phyloP scores from a whole-genome alignment of 352 stramenopile species.

The Globisporangium mamillatum region DNA sequence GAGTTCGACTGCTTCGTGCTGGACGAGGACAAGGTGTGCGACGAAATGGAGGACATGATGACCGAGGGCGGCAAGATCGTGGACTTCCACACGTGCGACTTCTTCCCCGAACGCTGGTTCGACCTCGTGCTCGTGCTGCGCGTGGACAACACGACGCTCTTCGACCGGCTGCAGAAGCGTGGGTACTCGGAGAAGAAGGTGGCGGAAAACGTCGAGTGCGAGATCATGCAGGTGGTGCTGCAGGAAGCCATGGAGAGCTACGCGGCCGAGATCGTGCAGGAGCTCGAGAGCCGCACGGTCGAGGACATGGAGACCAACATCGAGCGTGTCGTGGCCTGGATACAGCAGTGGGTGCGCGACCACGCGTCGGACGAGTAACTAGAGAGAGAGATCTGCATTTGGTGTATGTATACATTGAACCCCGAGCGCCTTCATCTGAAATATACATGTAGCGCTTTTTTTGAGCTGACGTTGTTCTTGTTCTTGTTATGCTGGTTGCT shows the following conservation, averaged over 20 bases:
- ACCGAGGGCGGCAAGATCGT: constrained; percentile 88
- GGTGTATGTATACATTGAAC: not conserved
- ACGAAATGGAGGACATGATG: constrained; percentile 93
- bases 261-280: constrained; percentile 93
- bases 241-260: constrained; percentile 96
- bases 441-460: not conserved
- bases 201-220: constrained; percentile 95
- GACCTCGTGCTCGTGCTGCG: constrained; percentile 92
- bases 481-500: not conserved
- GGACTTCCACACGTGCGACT: constrained; percentile 97
- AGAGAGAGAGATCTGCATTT: not conserved
- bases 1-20: constrained; percentile 96
- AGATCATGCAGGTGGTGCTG: constrained; percentile 98
- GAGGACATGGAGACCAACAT: constrained; percentile 97
- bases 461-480: not conserved
- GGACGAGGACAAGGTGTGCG: constrained; percentile 96
- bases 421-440: not conserved
- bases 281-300: constrained; percentile 91
- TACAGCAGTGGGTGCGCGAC: constrained; percentile 89
- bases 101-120: constrained; percentile 98
- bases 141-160: constrained; percentile 92
- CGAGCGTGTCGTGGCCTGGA: constrained; percentile 89
- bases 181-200: constrained; percentile 97
- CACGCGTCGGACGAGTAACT: constrained; percentile 29
- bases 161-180: constrained; percentile 80